Conservation (phyloP, 805 yeast species). For the Candida succiphila region DNA sequence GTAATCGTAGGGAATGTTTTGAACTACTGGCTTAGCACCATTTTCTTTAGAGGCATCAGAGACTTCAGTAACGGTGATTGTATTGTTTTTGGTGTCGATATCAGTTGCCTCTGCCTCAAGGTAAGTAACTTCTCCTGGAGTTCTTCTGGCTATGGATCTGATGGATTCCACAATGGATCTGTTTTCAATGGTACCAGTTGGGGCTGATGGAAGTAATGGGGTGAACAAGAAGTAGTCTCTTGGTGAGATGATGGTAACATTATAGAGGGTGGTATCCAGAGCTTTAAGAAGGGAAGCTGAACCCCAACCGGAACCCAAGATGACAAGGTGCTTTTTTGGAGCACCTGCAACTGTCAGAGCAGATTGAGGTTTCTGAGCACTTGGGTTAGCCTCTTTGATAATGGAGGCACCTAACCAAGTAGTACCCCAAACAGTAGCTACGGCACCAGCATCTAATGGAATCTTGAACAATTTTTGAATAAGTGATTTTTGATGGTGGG, state of each 20-base stretch:
- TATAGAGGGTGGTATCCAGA: slow-evolving; percentile 42
- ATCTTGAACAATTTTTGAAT: slow-evolving; percentile 15
- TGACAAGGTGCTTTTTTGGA: slow-evolving; percentile 27
- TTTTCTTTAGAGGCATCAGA: slow-evolving; percentile 38
- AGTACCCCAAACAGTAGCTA: slow-evolving; percentile 16
- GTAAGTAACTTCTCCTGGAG: slow-evolving; percentile 41
- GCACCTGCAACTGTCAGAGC: slow-evolving; percentile 34
- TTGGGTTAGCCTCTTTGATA: slow-evolving; percentile 31
- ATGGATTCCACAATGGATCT: slow-evolving; percentile 46
- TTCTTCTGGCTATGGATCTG: slow-evolving; percentile 39
- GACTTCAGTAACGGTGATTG: slow-evolving; percentile 34
- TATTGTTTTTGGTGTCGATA: slow-evolving; percentile 34
- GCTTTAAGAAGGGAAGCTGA: slow-evolving; percentile 41
- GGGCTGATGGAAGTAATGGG: slow-evolving; percentile 44
- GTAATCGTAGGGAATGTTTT: slow-evolving; percentile 29
- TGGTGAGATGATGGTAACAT: slow-evolving; percentile 44
- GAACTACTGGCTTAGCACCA: slow-evolving; percentile 30
- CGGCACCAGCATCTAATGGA: slow-evolving; percentile 17
- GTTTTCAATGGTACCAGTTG: slow-evolving; percentile 44
- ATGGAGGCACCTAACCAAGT: slow-evolving; percentile 29
- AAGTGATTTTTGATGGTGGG: slow-evolving; percentile 10
- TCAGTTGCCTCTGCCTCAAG: slow-evolving; percentile 48
- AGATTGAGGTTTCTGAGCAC: slow-evolving; percentile 31
- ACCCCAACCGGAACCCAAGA: slow-evolving; percentile 52
- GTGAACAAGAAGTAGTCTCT: slow-evolving; percentile 48